phyloP scores from a whole-genome alignment of 345 rosid genomes.

The Linum tenue region DNA sequence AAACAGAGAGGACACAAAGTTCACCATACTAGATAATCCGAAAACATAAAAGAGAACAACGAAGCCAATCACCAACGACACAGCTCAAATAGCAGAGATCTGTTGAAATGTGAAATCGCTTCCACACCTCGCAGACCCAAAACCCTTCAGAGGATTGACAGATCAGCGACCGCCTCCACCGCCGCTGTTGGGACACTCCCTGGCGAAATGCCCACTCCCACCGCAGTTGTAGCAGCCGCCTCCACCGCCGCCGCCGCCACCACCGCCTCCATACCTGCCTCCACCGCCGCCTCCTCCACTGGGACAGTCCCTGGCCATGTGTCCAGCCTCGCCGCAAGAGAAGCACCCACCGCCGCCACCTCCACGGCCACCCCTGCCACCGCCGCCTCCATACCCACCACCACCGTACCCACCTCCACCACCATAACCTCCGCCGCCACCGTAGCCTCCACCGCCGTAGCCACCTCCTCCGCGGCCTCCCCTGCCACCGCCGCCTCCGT shows the following conservation, averaged over 20 bases:
- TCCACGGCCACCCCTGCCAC: conserved; percentile 10
- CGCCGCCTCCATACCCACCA: neutral
- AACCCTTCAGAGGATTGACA: conserved; percentile 1
- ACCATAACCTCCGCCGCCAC: conserved; percentile 19
- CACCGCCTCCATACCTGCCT: conserved; percentile 18
- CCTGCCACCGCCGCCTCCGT: conserved; percentile 21
- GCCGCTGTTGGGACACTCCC: conserved; percentile 56
- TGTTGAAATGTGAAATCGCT: neutral
- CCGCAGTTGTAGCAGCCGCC: conserved; percentile 81
- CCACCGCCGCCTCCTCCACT: conserved; percentile 35
- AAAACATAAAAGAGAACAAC: neutral
- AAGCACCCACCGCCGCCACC: conserved; percentile 36
- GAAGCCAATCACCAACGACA: neutral
- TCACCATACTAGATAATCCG: neutral
- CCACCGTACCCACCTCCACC: conserved; percentile 24
- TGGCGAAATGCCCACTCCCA: conserved; percentile 66
- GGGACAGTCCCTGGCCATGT: conserved; percentile 25
- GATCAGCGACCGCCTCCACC: conserved; percentile 30
- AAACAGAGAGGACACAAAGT: neutral
- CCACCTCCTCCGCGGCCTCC: conserved; percentile 34
- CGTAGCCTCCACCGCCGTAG: conserved; percentile 11
- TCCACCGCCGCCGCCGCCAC: conserved; percentile 26
- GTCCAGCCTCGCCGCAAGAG: conserved; percentile 36
- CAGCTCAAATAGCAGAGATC: neutral
- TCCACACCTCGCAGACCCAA: neutral